phyloP scores from a whole-genome alignment of 345 rosid genomes.

The Pugionium cornutum region DNA sequence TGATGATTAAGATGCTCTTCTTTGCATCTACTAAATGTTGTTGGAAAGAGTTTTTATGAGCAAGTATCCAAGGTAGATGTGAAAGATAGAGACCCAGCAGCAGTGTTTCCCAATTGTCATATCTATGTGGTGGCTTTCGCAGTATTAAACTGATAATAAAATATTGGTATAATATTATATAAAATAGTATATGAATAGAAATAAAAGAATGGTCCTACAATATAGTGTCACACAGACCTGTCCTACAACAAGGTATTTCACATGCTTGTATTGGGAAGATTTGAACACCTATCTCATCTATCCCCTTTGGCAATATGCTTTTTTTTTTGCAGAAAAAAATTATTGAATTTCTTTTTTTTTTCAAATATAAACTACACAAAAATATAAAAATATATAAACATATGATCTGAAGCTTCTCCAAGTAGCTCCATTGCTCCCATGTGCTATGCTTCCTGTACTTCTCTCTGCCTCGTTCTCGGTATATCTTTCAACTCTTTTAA shows the following conservation, averaged over 20 bases:
- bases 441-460: conserved; percentile 53
- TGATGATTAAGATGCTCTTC: conserved; percentile 35
- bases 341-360: conserved; percentile 12
- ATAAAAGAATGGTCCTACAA: conserved; percentile 42
- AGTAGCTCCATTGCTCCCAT: conserved; percentile 76
- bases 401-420: conserved; percentile 73
- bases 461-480: conserved; percentile 40
- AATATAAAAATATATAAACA: conserved; percentile 17
- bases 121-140: conserved; percentile 35
- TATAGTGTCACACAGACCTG: conserved; percentile 47
- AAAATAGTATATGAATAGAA: neutral
- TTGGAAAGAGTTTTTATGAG: conserved; percentile 38
- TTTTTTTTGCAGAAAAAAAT: conserved; percentile 40
- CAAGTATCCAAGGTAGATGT: conserved; percentile 45
- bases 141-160: conserved; percentile 20
- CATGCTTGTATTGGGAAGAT: conserved; percentile 57
- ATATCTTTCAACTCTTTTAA: conserved; percentile 28
- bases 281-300: conserved; percentile 34
- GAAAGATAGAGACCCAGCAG: conserved; percentile 44
- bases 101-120: conserved; percentile 37
- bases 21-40: conserved; percentile 23
- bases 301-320: conserved; percentile 44
- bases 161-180: conserved; percentile 6
- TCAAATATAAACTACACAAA: neutral
- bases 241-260: conserved; percentile 62